Base-by-base conservation (phyloP, 805 yeast species). In the Kluyveromyces wickerhamii region DNA sequence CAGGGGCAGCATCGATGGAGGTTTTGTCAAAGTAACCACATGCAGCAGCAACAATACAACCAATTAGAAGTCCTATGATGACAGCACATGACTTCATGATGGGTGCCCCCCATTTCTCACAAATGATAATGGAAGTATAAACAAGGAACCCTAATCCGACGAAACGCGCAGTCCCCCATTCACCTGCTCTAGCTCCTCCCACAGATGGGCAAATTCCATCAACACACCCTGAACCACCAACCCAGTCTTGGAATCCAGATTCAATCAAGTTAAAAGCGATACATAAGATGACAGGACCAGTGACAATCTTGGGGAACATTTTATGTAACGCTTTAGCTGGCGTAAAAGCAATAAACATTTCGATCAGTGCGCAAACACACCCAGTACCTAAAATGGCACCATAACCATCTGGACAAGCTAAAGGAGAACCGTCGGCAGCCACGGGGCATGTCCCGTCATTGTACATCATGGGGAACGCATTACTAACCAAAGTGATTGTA, bases 31-130 rank as follows among this genome's bases (percentile, higher is more conserved):
- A 87, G 63, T 87, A 87, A 19, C 88, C 88, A 57, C 82, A 72
- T 7, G 89, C 95, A 40, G 94, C 94, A 23, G 92, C 95, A 31
- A 87, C 92, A 41, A 87, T 82, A 65, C 95, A 86, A 21, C 96
- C 95, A 23, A 84, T 76, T 18, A 88, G 62, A 39, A 87, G 65
- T 23, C 96, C 96, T 25, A 79, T 62, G 47, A 87, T 82, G 34
- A 87, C 95, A 1, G 96, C 92, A 70, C 95, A 86, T 2, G 94
- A 82, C 54, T 82, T 85, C 92, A 87, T 82, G 51, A 87, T 81
- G 36, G 96, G 96, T 14, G 96, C 76, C 18, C 96, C 96, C 71
- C 81, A 87, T 54, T 76, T 75, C 59, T 88, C 96, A 50, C 81
- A 72, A 21, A 85, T 36, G 37, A 87, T 69, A 50, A 88, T 85